phyloP scores from a whole-genome alignment of 2,329 filamentous ascomycete genomes.

The Penicillium sp. region DNA sequence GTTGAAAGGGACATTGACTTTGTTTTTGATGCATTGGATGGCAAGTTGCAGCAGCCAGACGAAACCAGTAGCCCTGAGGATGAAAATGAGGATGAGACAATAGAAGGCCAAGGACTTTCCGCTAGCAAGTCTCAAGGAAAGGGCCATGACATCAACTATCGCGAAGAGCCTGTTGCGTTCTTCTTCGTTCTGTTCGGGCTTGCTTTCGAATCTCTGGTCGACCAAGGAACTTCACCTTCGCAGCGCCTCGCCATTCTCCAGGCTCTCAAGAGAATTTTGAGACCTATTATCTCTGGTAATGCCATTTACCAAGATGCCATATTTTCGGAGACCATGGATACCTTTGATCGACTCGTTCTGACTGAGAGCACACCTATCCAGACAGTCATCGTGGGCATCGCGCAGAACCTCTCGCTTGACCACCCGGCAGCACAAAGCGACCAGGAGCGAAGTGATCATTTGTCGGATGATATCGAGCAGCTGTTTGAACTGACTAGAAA shows the following conservation, averaged over 20 bases:
- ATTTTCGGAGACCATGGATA: conserved; percentile 95
- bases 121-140: conserved; percentile 49
- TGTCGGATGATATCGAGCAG: conserved; percentile 97
- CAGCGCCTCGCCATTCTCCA: conserved; percentile 86
- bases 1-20: conserved; percentile 98
- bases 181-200: conserved; percentile 98
- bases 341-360: conserved; percentile 86
- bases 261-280: conserved; percentile 90
- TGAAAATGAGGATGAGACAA: conserved; percentile 14
- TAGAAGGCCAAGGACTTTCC: conserved; percentile 12
- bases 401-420: conserved; percentile 81
- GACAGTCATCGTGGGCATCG: conserved; percentile 89
- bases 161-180: conserved; percentile 95
- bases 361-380: conserved; percentile 90
- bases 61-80: conserved; percentile 21
- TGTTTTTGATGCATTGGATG: conserved; percentile 94
- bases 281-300: conserved; percentile 91
- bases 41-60: conserved; percentile 57
- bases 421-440: conserved; percentile 82
- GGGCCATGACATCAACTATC: conserved; percentile 87
- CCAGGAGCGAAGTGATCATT: conserved; percentile 67
- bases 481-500: conserved; percentile 95
- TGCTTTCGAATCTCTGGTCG: conserved; percentile 91
- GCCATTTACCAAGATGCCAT: conserved; percentile 95
- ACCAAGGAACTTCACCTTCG: conserved; percentile 70